Percentiles rank a stretch among this genome's conserved stretches.
These are phyloP conservation scores for Capronia epimyces DNA, from an alignment of 2,329 filamentous ascomycete genomes.

Conservation along the genomic window DNA sequence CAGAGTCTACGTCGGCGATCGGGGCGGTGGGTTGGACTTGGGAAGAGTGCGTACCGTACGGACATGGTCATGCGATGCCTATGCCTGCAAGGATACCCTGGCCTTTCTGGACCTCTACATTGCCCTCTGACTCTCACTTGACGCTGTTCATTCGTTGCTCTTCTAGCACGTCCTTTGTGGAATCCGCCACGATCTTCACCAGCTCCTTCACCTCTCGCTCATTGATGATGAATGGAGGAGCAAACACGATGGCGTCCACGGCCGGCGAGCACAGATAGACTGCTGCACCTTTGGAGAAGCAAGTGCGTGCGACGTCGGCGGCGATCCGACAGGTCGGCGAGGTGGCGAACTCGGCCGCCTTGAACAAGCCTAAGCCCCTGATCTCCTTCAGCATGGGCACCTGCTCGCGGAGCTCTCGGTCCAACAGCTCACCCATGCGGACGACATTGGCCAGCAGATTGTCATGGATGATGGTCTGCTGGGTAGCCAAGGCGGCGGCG, in stretches of 20 bases:
- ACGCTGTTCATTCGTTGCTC: no score
- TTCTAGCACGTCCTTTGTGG: no score
- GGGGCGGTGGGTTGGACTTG: no score
- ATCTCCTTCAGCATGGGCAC: conserved; percentile 53
- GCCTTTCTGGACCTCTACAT: no score
- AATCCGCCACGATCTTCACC: no score
- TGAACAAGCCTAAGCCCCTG: conserved; percentile 53
- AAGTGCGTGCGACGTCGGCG: conserved; percentile 49
- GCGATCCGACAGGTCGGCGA: conserved; percentile 36
- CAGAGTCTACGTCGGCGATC: no score
- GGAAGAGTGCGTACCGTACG: no score
- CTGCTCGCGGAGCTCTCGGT: conserved; percentile 37
- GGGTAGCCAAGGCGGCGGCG: conserved; percentile 48
- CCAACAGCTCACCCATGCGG: conserved; percentile 33
- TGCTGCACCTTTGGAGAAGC: conserved; percentile 43
- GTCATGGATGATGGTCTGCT: conserved; percentile 47
- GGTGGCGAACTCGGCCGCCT: conserved; percentile 50
- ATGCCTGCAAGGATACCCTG: no score
- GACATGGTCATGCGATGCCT: no score
- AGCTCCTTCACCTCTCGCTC: conserved; percentile 45
- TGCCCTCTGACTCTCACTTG: no score
- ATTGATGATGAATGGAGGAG: conserved; percentile 50
- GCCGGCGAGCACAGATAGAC: conserved; percentile 49
- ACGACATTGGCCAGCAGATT: conserved; percentile 43
- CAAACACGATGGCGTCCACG: conserved; percentile 48